Evolutionary conservation across 2,329 filamentous ascomycete genomes (phyloP), one percentile per base, ranked within the genome.

Genomic region (Xylaria sp.): DNA sequence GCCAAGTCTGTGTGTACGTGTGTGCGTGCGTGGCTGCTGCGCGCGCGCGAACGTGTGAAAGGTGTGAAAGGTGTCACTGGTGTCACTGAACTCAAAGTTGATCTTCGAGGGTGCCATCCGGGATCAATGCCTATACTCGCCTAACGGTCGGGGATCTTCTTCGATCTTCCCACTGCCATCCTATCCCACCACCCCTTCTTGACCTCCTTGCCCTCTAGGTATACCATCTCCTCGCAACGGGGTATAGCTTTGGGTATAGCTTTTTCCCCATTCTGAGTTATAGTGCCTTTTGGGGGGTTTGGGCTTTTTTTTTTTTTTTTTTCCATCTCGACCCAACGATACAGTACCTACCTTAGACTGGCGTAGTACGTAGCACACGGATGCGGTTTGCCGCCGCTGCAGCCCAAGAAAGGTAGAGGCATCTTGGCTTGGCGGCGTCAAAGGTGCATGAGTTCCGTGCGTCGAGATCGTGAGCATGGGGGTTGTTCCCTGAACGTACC

Each of bases 371-470:
- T 24, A 39, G 36, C 3, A 24, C 19, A 47, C 51, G 42, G 56
- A 51, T 68, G 50, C n/a, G 14, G 64, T 58, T 57, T 61, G 34
- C 56, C 60, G 60, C 30, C 48, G 42, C 55, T 68, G 61, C 65
- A 64, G 56, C 42, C 42, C 51, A 34, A 61, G 14, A 57, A 27
- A 56, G 42, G 53, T 65, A 42, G 51, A 58, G 39, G 50, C 11
- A 32, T 56, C 66, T 65, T 61, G 66, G 61, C 66, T 65, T 65
- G 66, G 61, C 66, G 48, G 57, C 56, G 56, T 68, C 56, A 60
- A 53, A 64, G 21, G 48, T 55, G 57, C 48, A 67, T 67, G 60
- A 42, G 55, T 57, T 61, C 39, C 30, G 50, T 34, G 27, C 59
- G 51, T 64, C 53, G 51, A 68, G 42, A 57, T 64, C 51, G 51